Evolutionary conservation across 257 asterid species (phyloP).

Genomic region (Ilex asprella): DNA sequence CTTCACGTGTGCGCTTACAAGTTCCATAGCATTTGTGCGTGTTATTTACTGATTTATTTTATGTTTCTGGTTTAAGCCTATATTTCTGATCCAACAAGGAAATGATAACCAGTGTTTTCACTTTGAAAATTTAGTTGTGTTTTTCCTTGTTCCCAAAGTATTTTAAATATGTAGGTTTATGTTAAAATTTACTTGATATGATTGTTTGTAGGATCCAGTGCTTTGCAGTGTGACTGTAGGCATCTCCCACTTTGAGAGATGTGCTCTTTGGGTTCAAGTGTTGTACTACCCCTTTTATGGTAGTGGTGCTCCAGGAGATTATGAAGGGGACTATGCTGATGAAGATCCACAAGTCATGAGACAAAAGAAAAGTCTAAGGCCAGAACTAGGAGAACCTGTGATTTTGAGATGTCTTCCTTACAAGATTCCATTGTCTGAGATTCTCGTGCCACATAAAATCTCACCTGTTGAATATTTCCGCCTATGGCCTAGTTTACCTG

Average conservation of each 20-base stretch:
- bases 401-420: constrained; percentile 89
- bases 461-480: constrained; percentile 97
- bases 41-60: no score
- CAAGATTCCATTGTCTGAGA: constrained; percentile 88
- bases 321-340: constrained; percentile 61
- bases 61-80: no score
- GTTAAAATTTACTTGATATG: constrained; percentile 6
- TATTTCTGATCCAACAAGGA: no score
- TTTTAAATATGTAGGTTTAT: background rate
- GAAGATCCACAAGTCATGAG: constrained; percentile 57
- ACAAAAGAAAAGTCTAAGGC: constrained; percentile 47
- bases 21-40: no score
- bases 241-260: constrained; percentile 76
- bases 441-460: constrained; percentile 88
- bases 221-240: constrained; percentile 81
- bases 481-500: constrained; percentile 90
- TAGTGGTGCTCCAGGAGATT: constrained; percentile 51
- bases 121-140: no score
- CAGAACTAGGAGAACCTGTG: constrained; percentile 66
- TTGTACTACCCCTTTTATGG: constrained; percentile 75
- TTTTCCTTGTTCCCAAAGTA: background rate
- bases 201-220: constrained; percentile 65
- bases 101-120: no score
- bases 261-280: constrained; percentile 88
- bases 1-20: no score